phyloP scores from a whole-genome alignment of 2,329 filamentous ascomycete species.

The Macrophomina pseudophaseolina region DNA sequence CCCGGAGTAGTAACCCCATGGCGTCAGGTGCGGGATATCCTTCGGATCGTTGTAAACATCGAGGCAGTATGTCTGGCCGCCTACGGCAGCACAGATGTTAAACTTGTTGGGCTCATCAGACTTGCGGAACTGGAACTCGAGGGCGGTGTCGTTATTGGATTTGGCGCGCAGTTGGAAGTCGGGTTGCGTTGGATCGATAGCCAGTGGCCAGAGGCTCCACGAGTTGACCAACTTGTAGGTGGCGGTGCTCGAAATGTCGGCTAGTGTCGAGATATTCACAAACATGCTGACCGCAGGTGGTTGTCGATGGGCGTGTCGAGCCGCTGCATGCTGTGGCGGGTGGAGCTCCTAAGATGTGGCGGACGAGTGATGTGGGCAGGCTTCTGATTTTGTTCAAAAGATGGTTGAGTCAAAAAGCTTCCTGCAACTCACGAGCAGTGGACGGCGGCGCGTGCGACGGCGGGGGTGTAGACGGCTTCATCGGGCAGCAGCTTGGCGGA shows the following conservation, averaged over 20 bases:
- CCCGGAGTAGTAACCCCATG: slow-evolving; percentile 15
- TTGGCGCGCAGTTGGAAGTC: slow-evolving; percentile 10
- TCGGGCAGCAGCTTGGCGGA: slow-evolving; percentile 17
- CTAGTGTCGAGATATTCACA: slow-evolving; percentile 9
- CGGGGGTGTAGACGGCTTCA: slow-evolving; percentile 1
- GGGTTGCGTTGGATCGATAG: slow-evolving; percentile 11
- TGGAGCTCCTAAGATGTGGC: not conserved
- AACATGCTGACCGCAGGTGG: slow-evolving; percentile 8
- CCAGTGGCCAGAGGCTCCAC: slow-evolving; percentile 8
- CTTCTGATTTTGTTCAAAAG: not conserved
- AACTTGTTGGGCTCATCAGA: not conserved
- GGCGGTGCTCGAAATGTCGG: slow-evolving; percentile 22
- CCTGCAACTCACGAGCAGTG: not conserved
- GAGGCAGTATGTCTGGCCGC: slow-evolving; percentile 8
- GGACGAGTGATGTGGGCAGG: not conserved
- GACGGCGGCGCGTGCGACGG: not conserved
- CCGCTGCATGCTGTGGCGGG: slow-evolving; percentile 13
- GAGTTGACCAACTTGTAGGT: slow-evolving; percentile 23
- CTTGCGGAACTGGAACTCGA: slow-evolving; percentile 23
- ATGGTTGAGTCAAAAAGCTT: slow-evolving; percentile 7
- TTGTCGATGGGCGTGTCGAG: not conserved
- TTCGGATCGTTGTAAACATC: slow-evolving; percentile 12
- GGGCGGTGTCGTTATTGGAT: slow-evolving; percentile 1
- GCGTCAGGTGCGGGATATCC: slow-evolving; percentile 9
- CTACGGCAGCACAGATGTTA: slow-evolving; percentile 22